Conservation (phyloP, 371 early-diverging fungal species). For the Rhizomucor pusillus region DNA sequence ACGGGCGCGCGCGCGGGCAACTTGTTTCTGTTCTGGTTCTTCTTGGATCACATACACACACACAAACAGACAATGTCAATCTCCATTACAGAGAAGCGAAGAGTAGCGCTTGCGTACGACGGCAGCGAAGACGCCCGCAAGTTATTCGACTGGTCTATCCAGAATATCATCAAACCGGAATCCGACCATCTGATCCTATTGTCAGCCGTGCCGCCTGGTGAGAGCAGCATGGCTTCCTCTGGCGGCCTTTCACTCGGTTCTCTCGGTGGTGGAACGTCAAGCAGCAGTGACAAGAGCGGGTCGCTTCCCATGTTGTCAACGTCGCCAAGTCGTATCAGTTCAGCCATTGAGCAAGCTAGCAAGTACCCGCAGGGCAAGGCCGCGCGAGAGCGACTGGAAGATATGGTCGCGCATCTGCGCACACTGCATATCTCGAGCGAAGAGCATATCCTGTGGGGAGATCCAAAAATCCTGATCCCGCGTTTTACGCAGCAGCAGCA, state of each 20-base stretch:
- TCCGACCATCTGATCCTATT: conserved; percentile 43
- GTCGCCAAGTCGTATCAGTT: conserved; percentile 11
- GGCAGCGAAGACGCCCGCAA: conserved; percentile 48
- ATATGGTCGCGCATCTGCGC: conserved; percentile 28
- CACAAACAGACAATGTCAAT: conserved; percentile 25
- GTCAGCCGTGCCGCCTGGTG: conserved; percentile 33
- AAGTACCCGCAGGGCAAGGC: conserved; percentile 26
- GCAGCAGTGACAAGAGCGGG: conserved; percentile 2
- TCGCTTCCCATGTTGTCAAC: conserved; percentile 33
- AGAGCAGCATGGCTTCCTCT: conserved; percentile 4
- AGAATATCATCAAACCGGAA: conserved; percentile 41
- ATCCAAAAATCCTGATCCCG: conserved; percentile 36
- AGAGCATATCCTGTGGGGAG: conserved; percentile 49
- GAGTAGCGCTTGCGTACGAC: conserved; percentile 51
- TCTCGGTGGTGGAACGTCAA: neutral
- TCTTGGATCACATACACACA: too few species aligned
- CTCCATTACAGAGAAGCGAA: conserved; percentile 46
- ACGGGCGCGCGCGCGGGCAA: too few species aligned
- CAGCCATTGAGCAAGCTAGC: conserved; percentile 25
- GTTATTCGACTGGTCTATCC: conserved; percentile 45
- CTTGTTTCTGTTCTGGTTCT: too few species aligned
- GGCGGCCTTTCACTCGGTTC: neutral
- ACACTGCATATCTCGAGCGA: conserved; percentile 36
- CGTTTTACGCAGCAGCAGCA: conserved; percentile 38
- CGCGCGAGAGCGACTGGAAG: conserved; percentile 29